Evolutionary conservation across 148 eudicot species (phyloP), one percentile per base, ranked within the genome.

Genomic region (Vaccinium corymbosum): DNA sequence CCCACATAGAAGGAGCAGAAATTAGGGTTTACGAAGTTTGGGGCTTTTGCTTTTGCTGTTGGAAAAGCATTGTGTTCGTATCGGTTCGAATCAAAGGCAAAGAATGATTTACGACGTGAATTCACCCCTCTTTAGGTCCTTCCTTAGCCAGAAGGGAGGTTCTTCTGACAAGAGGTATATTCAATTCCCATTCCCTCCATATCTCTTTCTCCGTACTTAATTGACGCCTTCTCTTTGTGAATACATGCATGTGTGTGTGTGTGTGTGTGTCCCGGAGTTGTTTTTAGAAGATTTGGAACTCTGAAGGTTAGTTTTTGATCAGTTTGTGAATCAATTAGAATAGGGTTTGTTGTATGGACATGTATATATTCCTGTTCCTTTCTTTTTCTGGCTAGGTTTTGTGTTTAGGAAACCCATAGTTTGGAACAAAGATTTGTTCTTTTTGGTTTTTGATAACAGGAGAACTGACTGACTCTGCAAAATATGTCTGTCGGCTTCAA

Each of bases 101-200:
- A 48, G 90, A 27, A 68, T 92, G 94, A 92, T 92, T 10, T 92
- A 92, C 92, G 94, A 92, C 93, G 93, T 92, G 16, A 91, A 89
- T 25, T 92, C 94, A 0, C 89, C 88, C 27, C 92, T 92, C 51
- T 92, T 92, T 86, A 87, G 94, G 16, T 92, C 93, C 25, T 92
- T 92, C 89, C 93, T 92, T 82, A 91, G 94, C 82, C 94, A 92
- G 85, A 92, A 91, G 89, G 94, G 94, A 7, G 92, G 92, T 38
- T 66, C 92, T 79, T 86, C 93, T 77, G 94, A 92, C 79, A 92
- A 92, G 84, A 91, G 94, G 94, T 90, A 66, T 27, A 57, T 27
- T 10, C 35, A 62, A 2, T 68, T 19, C 52, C 73, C 61, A 78
- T 53, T 75, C 16, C 4, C 53, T 68, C 29, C 8, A 8, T 76